Evolutionary conservation across 2,329 filamentous ascomycete genomes (phyloP), one percentile per base, ranked within the genome.

Genomic region (Penicillium sp.): DNA sequence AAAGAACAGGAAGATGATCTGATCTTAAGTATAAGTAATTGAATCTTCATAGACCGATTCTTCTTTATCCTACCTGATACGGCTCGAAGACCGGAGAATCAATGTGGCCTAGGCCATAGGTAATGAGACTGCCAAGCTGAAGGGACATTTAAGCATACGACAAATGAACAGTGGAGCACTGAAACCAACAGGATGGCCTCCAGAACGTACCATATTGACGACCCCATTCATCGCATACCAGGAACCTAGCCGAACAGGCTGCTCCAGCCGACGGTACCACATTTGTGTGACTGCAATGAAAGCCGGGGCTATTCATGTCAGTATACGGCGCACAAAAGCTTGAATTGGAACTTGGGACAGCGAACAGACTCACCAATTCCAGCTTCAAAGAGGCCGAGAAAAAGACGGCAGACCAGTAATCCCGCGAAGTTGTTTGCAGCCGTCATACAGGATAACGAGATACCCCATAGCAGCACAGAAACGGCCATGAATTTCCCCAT

Each of bases 161-260:
- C 18, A 18, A 18, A 18, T 18, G 29, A 4, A 32, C 29, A 11
- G 29, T 5, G 8, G 7, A 8, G 7, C 3, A 8, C 11, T 11
- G 29, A 32, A 3, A 32, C 3, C 11, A 32, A 5, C 7, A 32
- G 29, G 29, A 32, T 1, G 18, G 3, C 18, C 18, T 11, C 29
- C 5, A 12, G 9, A 32, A 18, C 63, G 46, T 29, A 79, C 69
- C 59, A 80, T 76, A 44, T 74, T 73, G 0, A 76, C 76, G 8
- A 79, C 68, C 2, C 79, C 78, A 54, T 80, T 80, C 73, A 78
- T 78, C 1, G 73, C 71, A 54, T 75, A 78, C 77, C 77, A 80
- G 46, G 74, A 73, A 4, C 70, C 72, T 3, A 74, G 71, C 8
- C 76, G 64, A 18, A 78, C 59, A 0, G 76, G 77, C 56, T 78